Evolutionary conservation across 2,329 filamentous ascomycete species (phyloP).

Genomic region (Nigrospora sphaerica): DNA sequence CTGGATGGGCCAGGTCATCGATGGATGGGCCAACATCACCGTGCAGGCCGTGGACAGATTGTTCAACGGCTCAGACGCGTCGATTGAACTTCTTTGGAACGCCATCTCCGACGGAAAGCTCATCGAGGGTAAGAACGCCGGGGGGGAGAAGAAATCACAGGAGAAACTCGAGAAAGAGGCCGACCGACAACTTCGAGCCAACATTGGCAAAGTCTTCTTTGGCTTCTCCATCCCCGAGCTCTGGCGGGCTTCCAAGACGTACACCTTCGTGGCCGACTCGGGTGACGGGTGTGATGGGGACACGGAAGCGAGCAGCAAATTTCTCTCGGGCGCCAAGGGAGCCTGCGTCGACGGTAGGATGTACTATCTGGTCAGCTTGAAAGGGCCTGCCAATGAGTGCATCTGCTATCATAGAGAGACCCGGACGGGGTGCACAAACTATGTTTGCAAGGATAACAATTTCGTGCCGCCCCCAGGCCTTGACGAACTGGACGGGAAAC

Average conservation of each 20-base stretch:
- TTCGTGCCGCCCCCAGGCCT: slow-evolving; percentile 22
- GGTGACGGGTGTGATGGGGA: slow-evolving; percentile 14
- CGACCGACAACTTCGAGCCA: slow-evolving; percentile 4
- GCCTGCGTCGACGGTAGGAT: slow-evolving; percentile 17
- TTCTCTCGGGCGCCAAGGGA: slow-evolving; percentile 14
- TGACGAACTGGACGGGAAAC: slow-evolving; percentile 11
- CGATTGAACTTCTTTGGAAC: slow-evolving; percentile 13
- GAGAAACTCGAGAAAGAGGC: too few relatives aligned
- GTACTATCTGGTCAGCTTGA: slow-evolving; percentile 23
- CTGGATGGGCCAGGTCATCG: slow-evolving; percentile 18
- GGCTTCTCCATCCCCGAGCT: slow-evolving; percentile 22
- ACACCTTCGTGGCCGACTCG: slow-evolving; percentile 26
- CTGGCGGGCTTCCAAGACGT: slow-evolving; percentile 17
- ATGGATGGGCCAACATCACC: slow-evolving; percentile 16
- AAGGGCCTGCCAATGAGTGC: slow-evolving; percentile 11
- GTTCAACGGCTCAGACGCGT: slow-evolving; percentile 15
- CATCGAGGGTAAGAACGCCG: slow-evolving; percentile 7
- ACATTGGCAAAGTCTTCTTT: slow-evolving; percentile 18
- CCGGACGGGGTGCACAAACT: too few relatives aligned
- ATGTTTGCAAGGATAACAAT: slow-evolving; percentile 9
- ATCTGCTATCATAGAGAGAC: too few relatives aligned
- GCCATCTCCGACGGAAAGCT: slow-evolving; percentile 22
- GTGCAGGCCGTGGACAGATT: slow-evolving; percentile 7
- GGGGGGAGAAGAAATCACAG: neutral
- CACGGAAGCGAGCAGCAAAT: too few relatives aligned